Evolutionary conservation across 2,329 filamentous ascomycete species (phyloP).

Genomic region (Penicillium sp.): DNA sequence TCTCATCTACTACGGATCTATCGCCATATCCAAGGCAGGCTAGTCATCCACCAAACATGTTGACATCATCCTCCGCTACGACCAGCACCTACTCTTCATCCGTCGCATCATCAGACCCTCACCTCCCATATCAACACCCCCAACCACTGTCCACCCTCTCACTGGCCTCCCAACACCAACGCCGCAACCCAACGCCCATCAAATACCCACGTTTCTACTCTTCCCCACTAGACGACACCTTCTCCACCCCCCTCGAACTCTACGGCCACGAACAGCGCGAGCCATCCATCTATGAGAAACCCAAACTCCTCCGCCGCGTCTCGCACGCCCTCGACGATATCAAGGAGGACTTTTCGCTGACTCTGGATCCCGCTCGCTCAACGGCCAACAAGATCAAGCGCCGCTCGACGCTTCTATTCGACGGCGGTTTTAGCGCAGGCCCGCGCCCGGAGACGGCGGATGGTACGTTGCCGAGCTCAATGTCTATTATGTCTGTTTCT

Average conservation of each 20-base stretch:
- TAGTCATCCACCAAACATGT: conserved; percentile 20
- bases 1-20: neutral
- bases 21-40: neutral
- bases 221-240: conserved; percentile 32
- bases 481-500: conserved; percentile 30
- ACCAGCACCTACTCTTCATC: conserved; percentile 32
- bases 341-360: conserved; percentile 34
- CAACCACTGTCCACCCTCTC: conserved; percentile 27
- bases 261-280: conserved; percentile 39
- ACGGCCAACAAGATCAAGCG: conserved; percentile 31
- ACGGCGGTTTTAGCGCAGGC: conserved; percentile 11
- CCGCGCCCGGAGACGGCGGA: conserved; percentile 16
- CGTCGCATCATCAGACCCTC: conserved; percentile 29
- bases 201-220: conserved; percentile 39
- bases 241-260: conserved; percentile 34
- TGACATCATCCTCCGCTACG: conserved; percentile 25
- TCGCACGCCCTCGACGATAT: conserved; percentile 41
- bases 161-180: conserved; percentile 25
- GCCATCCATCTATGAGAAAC: conserved; percentile 33
- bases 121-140: conserved; percentile 29
- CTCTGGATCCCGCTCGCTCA: conserved; percentile 22
- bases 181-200: conserved; percentile 16
- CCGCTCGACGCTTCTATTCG: conserved; percentile 29
- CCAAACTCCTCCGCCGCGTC: conserved; percentile 32
- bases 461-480: conserved; percentile 20